These are phyloP conservation scores for Acanthamoeba triangularis DNA, from an alignment of 208 protist genomes.

Conservation along the genomic window DNA sequence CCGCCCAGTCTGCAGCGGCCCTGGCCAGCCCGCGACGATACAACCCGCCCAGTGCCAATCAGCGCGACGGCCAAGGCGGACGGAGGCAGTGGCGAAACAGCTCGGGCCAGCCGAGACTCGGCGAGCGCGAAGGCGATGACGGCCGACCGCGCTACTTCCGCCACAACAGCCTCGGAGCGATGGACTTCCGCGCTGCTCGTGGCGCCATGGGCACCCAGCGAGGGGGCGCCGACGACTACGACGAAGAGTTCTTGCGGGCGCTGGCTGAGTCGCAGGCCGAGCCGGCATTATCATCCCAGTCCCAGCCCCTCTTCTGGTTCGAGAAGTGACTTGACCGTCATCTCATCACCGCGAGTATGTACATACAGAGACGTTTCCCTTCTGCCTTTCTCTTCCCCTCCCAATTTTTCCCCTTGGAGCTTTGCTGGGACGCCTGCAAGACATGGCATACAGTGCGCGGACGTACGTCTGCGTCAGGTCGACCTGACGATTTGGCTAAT, in stretches of 20 bases:
- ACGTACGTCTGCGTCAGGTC: too few species aligned
- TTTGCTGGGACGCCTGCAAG: too few species aligned
- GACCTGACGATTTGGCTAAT: too few species aligned
- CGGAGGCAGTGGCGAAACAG: neutral
- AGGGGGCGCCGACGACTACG: neutral
- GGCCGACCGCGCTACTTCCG: neutral
- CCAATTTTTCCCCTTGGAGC: too few species aligned
- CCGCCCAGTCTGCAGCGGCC: neutral
- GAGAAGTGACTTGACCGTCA: neutral
- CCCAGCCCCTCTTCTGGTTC: neutral
- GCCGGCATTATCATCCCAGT: neutral
- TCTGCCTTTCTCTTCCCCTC: too few species aligned
- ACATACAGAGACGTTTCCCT: neutral
- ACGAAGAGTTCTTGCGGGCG: neutral
- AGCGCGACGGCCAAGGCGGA: neutral
- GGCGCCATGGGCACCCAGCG: neutral
- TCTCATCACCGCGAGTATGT: neutral
- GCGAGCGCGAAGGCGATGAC: neutral
- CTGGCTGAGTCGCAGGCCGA: neutral
- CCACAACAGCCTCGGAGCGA: neutral
- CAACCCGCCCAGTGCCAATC: neutral
- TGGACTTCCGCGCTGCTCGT: neutral
- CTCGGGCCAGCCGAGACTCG: neutral
- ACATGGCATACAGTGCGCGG: too few species aligned
- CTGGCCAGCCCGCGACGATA: neutral